Conservation (phyloP, 352 stramenopile species). For the Phytophthora idaei region DNA sequence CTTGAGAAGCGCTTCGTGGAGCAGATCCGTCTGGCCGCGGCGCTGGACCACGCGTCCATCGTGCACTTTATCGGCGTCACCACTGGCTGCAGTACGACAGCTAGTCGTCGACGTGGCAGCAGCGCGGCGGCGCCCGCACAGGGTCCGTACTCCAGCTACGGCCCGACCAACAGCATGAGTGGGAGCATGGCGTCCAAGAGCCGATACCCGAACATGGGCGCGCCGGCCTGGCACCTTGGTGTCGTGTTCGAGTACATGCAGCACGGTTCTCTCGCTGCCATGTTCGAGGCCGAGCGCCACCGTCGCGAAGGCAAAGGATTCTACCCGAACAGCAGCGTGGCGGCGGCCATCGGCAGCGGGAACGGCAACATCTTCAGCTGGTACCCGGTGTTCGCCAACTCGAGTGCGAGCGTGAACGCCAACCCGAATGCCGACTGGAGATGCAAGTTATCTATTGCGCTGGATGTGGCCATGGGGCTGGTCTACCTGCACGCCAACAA, state of each 20-base stretch:
- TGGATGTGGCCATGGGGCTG: constrained; percentile 83
- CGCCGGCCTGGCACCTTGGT: constrained; percentile 62
- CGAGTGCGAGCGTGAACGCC: constrained; percentile 42
- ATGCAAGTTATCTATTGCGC: constrained; percentile 77
- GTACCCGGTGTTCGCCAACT: constrained; percentile 49
- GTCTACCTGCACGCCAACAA: constrained; percentile 76
- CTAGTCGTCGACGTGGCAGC: constrained; percentile 37
- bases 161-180: constrained; percentile 30
- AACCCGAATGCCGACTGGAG: constrained; percentile 60
- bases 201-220: constrained; percentile 36
- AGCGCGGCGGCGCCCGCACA: constrained; percentile 15
- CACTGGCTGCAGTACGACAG: constrained; percentile 50
- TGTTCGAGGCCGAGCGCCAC: constrained; percentile 65
- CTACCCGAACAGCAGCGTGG: constrained; percentile 39
- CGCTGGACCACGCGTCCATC: constrained; percentile 68
- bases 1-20: constrained; percentile 66
- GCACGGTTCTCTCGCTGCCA: constrained; percentile 55
- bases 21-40: constrained; percentile 66
- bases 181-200: constrained; percentile 27
- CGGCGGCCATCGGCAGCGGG: constrained; percentile 40
- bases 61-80: constrained; percentile 85
- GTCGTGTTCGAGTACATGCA: constrained; percentile 84
- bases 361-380: constrained; percentile 61
- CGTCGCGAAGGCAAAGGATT: constrained; percentile 66
- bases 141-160: constrained; percentile 21